Evolutionary conservation across 2,329 filamentous ascomycete genomes (phyloP).

Genomic region (Lojkania enalia): DNA sequence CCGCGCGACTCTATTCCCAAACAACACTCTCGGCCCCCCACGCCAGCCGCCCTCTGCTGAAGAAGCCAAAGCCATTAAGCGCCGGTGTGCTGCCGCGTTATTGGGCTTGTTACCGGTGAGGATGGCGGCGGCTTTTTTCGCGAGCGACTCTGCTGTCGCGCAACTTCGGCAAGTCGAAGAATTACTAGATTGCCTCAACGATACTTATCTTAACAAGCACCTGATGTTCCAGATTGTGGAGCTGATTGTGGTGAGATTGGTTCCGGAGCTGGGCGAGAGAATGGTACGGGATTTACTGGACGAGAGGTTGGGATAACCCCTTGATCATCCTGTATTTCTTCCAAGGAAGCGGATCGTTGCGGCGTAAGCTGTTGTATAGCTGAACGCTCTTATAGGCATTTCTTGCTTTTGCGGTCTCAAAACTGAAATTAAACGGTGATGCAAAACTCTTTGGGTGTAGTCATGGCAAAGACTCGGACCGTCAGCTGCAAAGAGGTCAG

Average conservation of each 20-base stretch:
- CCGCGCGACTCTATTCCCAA: slow-evolving; percentile 82
- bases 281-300: slow-evolving; percentile 72
- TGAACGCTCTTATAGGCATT: slow-evolving; percentile 6
- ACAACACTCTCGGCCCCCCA: slow-evolving; percentile 72
- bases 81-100: slow-evolving; percentile 66
- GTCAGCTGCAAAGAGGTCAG: slow-evolving; percentile 16
- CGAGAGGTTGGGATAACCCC: slow-evolving; percentile 61
- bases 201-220: slow-evolving; percentile 91
- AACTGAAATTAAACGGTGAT: not conserved
- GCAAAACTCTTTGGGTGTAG: not conserved
- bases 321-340: slow-evolving; percentile 11
- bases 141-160: slow-evolving; percentile 47
- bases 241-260: slow-evolving; percentile 74
- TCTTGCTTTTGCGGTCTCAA: not conserved
- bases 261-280: slow-evolving; percentile 80
- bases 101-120: slow-evolving; percentile 52
- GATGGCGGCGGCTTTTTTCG: slow-evolving; percentile 42
- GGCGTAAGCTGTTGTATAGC: slow-evolving; percentile 9
- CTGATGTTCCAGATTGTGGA: slow-evolving; percentile 83
- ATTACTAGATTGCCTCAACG: slow-evolving; percentile 73
- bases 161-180: slow-evolving; percentile 63
- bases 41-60: slow-evolving; percentile 62
- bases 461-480: not conserved
- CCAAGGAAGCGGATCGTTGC: slow-evolving; percentile 12
- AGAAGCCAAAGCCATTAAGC: slow-evolving; percentile 64